Conservation (phyloP, 768 basidiomycete genomes). For the Agrocybe praecox region DNA sequence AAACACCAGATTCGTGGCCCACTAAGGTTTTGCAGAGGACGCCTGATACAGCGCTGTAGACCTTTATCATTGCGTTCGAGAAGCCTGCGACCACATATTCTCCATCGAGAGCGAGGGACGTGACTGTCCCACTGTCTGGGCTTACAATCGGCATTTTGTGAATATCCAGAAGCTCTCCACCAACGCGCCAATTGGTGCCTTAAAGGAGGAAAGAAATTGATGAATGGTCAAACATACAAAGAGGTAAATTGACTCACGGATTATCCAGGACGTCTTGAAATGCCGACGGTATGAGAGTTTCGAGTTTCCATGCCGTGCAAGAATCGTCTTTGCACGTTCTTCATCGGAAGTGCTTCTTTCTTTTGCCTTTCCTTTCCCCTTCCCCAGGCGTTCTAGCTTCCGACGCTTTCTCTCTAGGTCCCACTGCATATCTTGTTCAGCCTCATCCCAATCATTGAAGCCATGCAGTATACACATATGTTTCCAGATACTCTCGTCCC, state of each 20-base stretch:
- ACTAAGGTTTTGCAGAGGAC: conserved; percentile 74
- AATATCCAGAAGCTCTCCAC: conserved; percentile 68
- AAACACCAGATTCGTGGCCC: conserved; percentile 90
- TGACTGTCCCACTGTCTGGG: conserved; percentile 46
- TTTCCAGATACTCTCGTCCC: conserved; percentile 84
- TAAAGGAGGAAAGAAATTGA: conserved; percentile 1
- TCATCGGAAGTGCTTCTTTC: not conserved
- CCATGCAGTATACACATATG: conserved; percentile 64
- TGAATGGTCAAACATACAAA: not conserved
- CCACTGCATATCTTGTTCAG: not conserved
- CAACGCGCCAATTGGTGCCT: conserved; percentile 84
- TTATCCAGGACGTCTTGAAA: conserved; percentile 74
- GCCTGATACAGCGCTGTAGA: conserved; percentile 83
- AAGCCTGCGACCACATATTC: conserved; percentile 90
- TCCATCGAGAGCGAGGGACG: conserved; percentile 81
- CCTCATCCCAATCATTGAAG: conserved; percentile 37
- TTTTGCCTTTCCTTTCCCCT: not conserved
- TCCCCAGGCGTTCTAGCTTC: not conserved
- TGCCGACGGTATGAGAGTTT: conserved; percentile 64
- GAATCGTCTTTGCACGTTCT: not conserved
- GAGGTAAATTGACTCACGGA: conserved; percentile 47
- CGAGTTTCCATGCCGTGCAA: conserved; percentile 1
- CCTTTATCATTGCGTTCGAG: conserved; percentile 80
- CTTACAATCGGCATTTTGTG: conserved; percentile 51
- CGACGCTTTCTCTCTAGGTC: conserved; percentile 13